These are phyloP conservation scores for Cystofilobasidium ferigula DNA, from an alignment of 768 basidiomycete genomes.

Conservation along the genomic window DNA sequence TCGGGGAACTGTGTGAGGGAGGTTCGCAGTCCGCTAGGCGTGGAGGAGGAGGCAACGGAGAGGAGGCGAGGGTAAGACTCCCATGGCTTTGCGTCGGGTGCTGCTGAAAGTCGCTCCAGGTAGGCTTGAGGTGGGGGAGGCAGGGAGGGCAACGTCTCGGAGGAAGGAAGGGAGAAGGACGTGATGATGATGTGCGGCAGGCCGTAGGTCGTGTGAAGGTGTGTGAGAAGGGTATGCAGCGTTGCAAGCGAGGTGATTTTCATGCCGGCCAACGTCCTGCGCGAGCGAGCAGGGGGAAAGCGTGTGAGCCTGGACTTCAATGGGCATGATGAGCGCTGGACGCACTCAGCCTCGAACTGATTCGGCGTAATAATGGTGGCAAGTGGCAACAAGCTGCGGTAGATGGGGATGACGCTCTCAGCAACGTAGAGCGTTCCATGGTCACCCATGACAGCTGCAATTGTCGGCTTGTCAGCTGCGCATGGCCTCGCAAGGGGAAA, in stretches of 20 bases:
- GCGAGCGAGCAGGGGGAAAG: background rate
- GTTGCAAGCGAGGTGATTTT: conserved; percentile 57
- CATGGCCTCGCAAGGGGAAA: background rate
- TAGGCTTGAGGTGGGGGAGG: conserved; percentile 16
- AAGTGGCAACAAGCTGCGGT: conserved; percentile 59
- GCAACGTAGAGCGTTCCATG: conserved; percentile 79
- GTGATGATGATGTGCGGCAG: conserved; percentile 86
- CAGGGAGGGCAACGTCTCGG: background rate
- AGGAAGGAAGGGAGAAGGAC: conserved; percentile 61
- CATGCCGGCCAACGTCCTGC: conserved; percentile 63
- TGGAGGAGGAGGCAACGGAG: conserved; percentile 19
- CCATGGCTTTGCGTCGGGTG: background rate
- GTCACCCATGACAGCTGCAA: conserved; percentile 84
- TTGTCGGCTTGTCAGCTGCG: background rate
- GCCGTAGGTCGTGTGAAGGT: conserved; percentile 61
- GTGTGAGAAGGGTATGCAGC: conserved; percentile 55
- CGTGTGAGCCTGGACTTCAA: background rate
- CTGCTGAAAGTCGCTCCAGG: background rate
- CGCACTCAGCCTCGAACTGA: conserved; percentile 94
- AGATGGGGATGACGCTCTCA: conserved; percentile 72
- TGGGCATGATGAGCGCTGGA: background rate
- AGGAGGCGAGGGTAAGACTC: conserved; percentile 10
- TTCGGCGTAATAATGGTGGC: conserved; percentile 94
- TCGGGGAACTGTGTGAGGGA: conserved; percentile 54
- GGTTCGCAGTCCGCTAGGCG: conserved; percentile 1